Evolutionary conservation across 1,139 yeast species (phyloP).

Genomic region (Entelexis paramagnoliae): DNA sequence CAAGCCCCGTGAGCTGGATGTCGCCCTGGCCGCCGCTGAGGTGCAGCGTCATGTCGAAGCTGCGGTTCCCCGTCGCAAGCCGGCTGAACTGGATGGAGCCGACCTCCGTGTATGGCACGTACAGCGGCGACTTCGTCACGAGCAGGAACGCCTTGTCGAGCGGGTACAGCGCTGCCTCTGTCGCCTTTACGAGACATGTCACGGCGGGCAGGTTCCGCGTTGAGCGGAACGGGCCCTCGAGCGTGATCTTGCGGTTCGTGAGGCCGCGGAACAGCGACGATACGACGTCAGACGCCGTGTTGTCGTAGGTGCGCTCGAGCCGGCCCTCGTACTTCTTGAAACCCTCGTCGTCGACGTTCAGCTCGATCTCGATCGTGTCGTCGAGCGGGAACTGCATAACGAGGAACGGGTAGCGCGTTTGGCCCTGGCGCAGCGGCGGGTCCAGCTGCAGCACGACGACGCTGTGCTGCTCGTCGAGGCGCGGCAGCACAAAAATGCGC

Average conservation of each 20-base stretch:
- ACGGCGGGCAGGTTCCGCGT: conserved; percentile 63
- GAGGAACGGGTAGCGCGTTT: conserved; percentile 87
- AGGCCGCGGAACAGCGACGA: conserved; percentile 85
- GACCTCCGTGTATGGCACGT: conserved; percentile 79
- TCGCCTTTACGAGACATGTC: conserved; percentile 85
- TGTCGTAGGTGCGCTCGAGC: conserved; percentile 64
- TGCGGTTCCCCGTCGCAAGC: conserved; percentile 60
- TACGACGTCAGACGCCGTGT: conserved; percentile 74
- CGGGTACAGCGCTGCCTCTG: conserved; percentile 87
- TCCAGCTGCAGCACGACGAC: conserved; percentile 80
- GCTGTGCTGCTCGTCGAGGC: conserved; percentile 88
- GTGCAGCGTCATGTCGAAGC: conserved; percentile 80
- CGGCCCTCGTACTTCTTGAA: conserved; percentile 59
- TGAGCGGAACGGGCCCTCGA: conserved; percentile 78
- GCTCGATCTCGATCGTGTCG: conserved; percentile 83
- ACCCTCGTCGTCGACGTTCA: conserved; percentile 77
- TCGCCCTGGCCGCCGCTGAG: conserved; percentile 57
- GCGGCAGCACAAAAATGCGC: conserved; percentile 81
- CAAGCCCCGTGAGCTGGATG: conserved; percentile 80
- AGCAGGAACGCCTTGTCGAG: conserved; percentile 84
- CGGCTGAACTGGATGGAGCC: conserved; percentile 72
- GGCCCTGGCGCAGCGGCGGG: conserved; percentile 92
- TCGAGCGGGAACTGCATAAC: conserved; percentile 70
- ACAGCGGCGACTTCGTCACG: conserved; percentile 87
- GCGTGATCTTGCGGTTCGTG: conserved; percentile 72